Percentiles rank a stretch among this genome's conserved stretches.
Conservation (phyloP, 1,284 basidiomycete species). For the Marasmius fiardii region DNA sequence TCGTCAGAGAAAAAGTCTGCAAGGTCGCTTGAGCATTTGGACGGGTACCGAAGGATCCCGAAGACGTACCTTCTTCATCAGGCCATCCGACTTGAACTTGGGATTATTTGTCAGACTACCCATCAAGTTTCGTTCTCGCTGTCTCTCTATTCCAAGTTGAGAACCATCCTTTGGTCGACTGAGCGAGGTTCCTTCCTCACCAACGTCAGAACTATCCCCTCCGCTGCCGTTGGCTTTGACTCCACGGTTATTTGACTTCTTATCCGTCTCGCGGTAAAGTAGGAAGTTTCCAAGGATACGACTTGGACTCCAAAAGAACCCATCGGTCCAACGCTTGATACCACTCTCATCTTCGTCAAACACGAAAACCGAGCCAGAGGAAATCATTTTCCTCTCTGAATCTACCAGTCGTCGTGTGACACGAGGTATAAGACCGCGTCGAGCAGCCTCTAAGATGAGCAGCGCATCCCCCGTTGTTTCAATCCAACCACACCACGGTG, state of each 20-base stretch:
- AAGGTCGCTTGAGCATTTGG: constrained; percentile 15
- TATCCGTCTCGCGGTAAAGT: constrained; percentile 91
- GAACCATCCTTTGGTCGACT: constrained; percentile 60
- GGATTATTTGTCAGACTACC: constrained; percentile 89
- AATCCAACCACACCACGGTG: constrained; percentile 91
- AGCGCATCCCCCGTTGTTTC: constrained; percentile 94
- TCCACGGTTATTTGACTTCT: constrained; percentile 53
- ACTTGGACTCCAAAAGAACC: constrained; percentile 88
- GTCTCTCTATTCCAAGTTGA: constrained; percentile 52
- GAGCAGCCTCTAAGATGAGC: constrained; percentile 92
- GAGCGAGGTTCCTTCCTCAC: constrained; percentile 42
- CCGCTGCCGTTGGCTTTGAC: constrained; percentile 20
- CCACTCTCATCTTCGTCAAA: constrained; percentile 98
- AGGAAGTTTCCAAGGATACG: constrained; percentile 93
- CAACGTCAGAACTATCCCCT: constrained; percentile 28
- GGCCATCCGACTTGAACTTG: constrained; percentile 86
- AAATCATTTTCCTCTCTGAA: constrained; percentile 89
- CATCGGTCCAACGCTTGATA: constrained; percentile 99
- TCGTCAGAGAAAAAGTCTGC: constrained; percentile 90
- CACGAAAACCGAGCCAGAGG: constrained; percentile 93
- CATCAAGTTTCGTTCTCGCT: constrained; percentile 77
- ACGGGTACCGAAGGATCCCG: neutral
- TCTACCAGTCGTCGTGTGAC: constrained; percentile 94
- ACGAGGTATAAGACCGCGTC: constrained; percentile 85
- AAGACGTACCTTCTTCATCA: constrained; percentile 88